Evolutionary conservation across 1,284 basidiomycete genomes (phyloP).

Genomic region (Cutaneotrichosporon dermatis): DNA sequence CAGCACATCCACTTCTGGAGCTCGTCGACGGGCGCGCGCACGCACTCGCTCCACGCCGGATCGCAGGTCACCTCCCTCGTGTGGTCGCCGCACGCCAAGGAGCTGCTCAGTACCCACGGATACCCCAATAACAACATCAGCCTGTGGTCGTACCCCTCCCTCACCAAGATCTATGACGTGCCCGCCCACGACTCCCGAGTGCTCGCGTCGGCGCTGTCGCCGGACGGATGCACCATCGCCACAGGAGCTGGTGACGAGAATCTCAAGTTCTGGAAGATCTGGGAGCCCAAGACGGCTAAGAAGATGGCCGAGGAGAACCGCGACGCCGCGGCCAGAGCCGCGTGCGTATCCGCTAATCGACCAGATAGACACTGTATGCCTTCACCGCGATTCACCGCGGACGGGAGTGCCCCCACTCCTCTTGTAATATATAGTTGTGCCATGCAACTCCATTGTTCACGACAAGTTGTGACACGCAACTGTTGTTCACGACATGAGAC

Average conservation of each 20-base stretch:
- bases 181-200: conserved; percentile 89
- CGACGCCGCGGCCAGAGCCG: conserved; percentile 16
- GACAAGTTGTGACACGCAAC: too few relatives aligned
- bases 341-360: conserved; percentile 16
- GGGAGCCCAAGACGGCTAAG: conserved; percentile 38
- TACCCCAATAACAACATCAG: conserved; percentile 64
- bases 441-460: too few relatives aligned
- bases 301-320: conserved; percentile 33
- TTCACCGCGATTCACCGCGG: too few relatives aligned
- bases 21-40: conserved; percentile 77
- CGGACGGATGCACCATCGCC: conserved; percentile 80
- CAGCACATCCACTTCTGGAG: conserved; percentile 93
- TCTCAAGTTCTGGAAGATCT: conserved; percentile 61
- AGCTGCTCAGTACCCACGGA: conserved; percentile 88
- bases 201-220: conserved; percentile 75
- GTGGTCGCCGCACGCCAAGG: conserved; percentile 84
- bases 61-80: conserved; percentile 89
- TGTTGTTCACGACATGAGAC: too few relatives aligned
- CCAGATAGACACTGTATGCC: too few relatives aligned
- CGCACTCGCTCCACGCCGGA: conserved; percentile 75
- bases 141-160: conserved; percentile 53
- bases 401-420: too few relatives aligned
- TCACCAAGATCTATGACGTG: conserved; percentile 79
- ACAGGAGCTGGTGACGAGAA: conserved; percentile 92
- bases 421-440: too few relatives aligned